phyloP scores from a whole-genome alignment of 2,329 filamentous ascomycete genomes.

The Fusarium avenaceum region DNA sequence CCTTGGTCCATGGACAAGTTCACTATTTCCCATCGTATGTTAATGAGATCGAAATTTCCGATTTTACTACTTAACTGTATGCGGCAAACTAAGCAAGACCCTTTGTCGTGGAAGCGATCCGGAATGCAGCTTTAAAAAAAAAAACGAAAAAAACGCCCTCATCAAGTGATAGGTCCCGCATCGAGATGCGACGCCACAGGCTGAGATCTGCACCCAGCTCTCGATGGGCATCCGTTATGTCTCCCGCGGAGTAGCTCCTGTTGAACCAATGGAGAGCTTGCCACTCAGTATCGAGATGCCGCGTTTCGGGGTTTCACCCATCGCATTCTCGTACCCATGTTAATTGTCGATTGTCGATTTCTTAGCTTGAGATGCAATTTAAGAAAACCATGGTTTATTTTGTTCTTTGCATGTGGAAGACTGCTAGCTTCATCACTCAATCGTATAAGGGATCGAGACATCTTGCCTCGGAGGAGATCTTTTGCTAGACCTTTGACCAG shows the following conservation, averaged over 20 bases:
- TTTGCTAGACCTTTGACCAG: not conserved
- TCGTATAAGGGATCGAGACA: constrained; percentile 25
- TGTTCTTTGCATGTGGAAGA: not conserved
- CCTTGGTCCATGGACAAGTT: not conserved
- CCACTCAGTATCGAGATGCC: constrained; percentile 28
- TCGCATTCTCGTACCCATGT: not conserved
- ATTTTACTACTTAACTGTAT: not conserved
- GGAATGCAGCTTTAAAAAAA: constrained; percentile 12
- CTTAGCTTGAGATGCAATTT: constrained; percentile 6
- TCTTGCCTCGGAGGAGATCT: constrained; percentile 8
- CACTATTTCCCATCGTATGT: not conserved
- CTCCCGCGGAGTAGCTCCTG: constrained; percentile 5
- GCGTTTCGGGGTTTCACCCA: not conserved
- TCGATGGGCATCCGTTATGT: constrained; percentile 38
- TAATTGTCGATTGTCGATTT: constrained; percentile 12
- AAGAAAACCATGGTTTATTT: not conserved
- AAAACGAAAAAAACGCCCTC: not conserved
- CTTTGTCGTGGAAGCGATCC: constrained; percentile 39
- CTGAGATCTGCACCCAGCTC: constrained; percentile 42
- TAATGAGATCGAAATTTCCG: not conserved
- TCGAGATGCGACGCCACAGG: constrained; percentile 45
- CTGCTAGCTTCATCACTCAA: constrained; percentile 29
- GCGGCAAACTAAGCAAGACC: constrained; percentile 3
- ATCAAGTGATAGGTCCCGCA: constrained; percentile 37
- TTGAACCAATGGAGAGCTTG: constrained; percentile 9